Percentiles rank a stretch among this genome's conserved stretches.
Conservation (phyloP, 306 rosid species). For the Hippophae tibetana region DNA sequence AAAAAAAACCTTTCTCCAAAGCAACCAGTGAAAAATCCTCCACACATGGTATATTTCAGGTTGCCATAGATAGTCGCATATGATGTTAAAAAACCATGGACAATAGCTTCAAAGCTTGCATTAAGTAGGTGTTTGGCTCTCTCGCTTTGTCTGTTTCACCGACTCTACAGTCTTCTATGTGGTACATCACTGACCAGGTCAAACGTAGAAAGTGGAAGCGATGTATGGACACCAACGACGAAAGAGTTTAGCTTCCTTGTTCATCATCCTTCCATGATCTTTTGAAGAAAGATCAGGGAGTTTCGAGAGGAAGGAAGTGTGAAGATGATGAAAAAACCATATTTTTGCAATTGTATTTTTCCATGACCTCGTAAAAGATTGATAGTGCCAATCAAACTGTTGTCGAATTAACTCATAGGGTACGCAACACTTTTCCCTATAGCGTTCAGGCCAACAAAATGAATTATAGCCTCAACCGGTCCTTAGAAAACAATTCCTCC, state of each 20-base stretch:
- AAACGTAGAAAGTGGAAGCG: conserved; percentile 31
- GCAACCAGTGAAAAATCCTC: conserved; percentile 68
- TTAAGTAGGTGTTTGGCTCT: conserved; percentile 27
- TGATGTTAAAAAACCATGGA: conserved; percentile 60
- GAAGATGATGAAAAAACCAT: not conserved
- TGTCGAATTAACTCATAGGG: conserved; percentile 63
- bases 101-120: conserved; percentile 22
- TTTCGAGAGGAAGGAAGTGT: not conserved
- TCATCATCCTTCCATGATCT: conserved; percentile 20
- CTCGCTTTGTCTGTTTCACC: conserved; percentile 6
- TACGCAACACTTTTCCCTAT: conserved; percentile 76
- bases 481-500: conserved; percentile 61
- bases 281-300: conserved; percentile 8
- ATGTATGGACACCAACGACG: conserved; percentile 4
- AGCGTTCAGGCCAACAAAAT: conserved; percentile 84
- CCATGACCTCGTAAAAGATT: conserved; percentile 75
- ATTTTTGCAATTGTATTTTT: conserved; percentile 71
- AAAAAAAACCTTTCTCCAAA: conserved; percentile 36
- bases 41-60: conserved; percentile 76
- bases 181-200: conserved; percentile 30
- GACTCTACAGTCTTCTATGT: conserved; percentile 14
- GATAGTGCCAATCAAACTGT: conserved; percentile 68
- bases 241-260: conserved; percentile 22
- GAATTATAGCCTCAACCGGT: conserved; percentile 81
- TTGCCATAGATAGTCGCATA: conserved; percentile 94